These are phyloP conservation scores for Globisporangium splendens DNA, from an alignment of 352 stramenopile genomes.

Conservation along the genomic window DNA sequence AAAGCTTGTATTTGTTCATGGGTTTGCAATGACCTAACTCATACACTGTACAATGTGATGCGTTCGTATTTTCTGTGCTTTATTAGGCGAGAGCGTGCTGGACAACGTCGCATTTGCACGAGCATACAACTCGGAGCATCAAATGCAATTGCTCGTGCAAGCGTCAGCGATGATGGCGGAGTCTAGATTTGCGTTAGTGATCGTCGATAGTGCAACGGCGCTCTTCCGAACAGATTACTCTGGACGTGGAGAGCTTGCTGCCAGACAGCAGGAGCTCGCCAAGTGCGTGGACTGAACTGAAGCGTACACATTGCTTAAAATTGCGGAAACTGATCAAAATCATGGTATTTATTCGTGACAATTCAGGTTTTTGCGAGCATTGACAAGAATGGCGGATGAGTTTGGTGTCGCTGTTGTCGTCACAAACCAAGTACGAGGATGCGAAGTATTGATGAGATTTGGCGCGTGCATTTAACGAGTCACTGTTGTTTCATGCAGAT, in stretches of 20 bases:
- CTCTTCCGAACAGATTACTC: slow-evolving; percentile 99
- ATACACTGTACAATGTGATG: not conserved
- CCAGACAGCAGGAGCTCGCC: slow-evolving; percentile 87
- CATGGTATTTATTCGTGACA: slow-evolving; percentile 34
- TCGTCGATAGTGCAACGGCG: slow-evolving; percentile 98
- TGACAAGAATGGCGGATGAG: slow-evolving; percentile 97
- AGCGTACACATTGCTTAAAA: not conserved
- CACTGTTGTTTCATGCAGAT: slow-evolving; percentile 39
- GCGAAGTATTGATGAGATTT: not conserved
- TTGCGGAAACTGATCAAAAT: slow-evolving; percentile 2
- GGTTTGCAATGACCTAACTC: slow-evolving; percentile 1
- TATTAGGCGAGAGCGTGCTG: slow-evolving; percentile 87
- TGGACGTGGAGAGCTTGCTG: slow-evolving; percentile 96
- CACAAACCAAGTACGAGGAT: slow-evolving; percentile 69
- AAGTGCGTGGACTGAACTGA: slow-evolving; percentile 38
- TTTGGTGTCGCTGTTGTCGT: slow-evolving; percentile 97
- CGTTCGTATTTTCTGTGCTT: slow-evolving; percentile 1
- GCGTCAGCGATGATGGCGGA: slow-evolving; percentile 99
- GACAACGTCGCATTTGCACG: slow-evolving; percentile 99
- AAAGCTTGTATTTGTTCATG: not conserved
- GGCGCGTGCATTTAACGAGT: not conserved
- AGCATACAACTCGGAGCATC: slow-evolving; percentile 99
- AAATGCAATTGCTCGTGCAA: slow-evolving; percentile 97
- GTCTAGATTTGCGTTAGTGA: slow-evolving; percentile 92
- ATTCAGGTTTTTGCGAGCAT: slow-evolving; percentile 94